Percentiles rank a stretch among this genome's conserved stretches.
Evolutionary conservation across 768 basidiomycete genomes (phyloP).

Genomic region (Boletus edulis): DNA sequence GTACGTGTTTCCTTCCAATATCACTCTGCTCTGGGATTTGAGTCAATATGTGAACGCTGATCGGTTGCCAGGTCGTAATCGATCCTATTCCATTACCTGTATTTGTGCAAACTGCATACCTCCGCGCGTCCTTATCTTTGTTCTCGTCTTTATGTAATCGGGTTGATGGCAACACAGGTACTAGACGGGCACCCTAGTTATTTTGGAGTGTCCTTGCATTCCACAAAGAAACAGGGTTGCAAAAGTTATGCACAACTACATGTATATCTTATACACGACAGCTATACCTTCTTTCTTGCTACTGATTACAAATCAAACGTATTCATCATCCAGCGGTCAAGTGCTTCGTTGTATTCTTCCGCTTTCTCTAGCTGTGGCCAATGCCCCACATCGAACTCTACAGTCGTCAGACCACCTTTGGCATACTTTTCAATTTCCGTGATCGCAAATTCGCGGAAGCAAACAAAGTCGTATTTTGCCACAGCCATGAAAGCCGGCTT

Average conservation of each 20-base stretch:
- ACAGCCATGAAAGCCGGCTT: slow-evolving; percentile 40
- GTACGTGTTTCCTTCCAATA: slow-evolving; percentile 53
- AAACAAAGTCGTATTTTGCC: slow-evolving; percentile 35
- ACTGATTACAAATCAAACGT: slow-evolving; percentile 15
- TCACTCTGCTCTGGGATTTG: slow-evolving; percentile 10
- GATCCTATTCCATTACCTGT: slow-evolving; percentile 1
- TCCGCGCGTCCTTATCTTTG: not conserved
- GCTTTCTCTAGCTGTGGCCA: slow-evolving; percentile 37
- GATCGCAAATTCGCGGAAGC: slow-evolving; percentile 23
- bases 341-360: slow-evolving; percentile 34
- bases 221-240: not conserved
- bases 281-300: not conserved
- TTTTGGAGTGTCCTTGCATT: not conserved
- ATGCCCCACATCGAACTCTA: slow-evolving; percentile 37
- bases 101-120: slow-evolving; percentile 13
- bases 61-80: slow-evolving; percentile 73
- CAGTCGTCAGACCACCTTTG: slow-evolving; percentile 26
- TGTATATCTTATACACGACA: not conserved
- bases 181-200: slow-evolving; percentile 10
- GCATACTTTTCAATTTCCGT: slow-evolving; percentile 27
- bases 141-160: not conserved
- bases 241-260: not conserved
- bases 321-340: slow-evolving; percentile 32
- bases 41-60: slow-evolving; percentile 45
- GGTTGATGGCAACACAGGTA: slow-evolving; percentile 25